A percentile compares a stretch with the other conserved stretches of the same genome.
Evolutionary conservation across 2,329 filamentous ascomycete genomes (phyloP).

Genomic region (Lecanosticta acicola): DNA sequence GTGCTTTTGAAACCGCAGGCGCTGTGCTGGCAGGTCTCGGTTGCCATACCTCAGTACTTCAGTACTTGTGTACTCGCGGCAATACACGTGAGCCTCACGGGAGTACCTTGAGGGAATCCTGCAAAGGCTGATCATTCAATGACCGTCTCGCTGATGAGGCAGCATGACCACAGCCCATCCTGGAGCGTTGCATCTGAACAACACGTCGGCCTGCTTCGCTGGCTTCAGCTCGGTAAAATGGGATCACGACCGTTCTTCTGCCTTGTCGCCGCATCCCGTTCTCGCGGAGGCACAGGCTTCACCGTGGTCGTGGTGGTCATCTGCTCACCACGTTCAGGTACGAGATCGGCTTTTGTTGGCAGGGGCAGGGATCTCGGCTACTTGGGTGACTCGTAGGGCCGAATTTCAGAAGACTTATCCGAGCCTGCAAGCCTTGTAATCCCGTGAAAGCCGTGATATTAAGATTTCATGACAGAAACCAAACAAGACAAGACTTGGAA

Average conservation of each 20-base stretch:
- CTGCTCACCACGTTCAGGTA: not conserved
- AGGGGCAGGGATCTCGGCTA: not conserved
- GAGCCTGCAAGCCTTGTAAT: not conserved
- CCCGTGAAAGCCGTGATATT: not conserved
- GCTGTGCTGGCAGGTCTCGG: not conserved
- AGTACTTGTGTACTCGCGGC: not conserved
- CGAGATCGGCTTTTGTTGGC: not conserved
- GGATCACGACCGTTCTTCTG: not conserved
- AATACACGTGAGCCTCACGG: too few relatives aligned
- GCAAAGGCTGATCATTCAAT: not conserved
- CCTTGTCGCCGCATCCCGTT: not conserved
- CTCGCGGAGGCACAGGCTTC: conserved; percentile 1
- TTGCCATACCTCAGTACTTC: not conserved
- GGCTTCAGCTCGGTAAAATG: not conserved
- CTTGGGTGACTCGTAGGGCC: not conserved
- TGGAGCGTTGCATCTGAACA: not conserved
- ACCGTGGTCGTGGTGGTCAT: not conserved
- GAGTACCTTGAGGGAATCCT: too few relatives aligned
- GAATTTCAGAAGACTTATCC: not conserved
- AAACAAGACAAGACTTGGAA: too few relatives aligned
- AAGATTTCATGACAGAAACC: too few relatives aligned
- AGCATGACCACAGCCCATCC: too few relatives aligned
- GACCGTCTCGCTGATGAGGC: not conserved
- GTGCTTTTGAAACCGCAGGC: not conserved
- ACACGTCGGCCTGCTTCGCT: not conserved